Evolutionary conservation across 345 rosid species (phyloP).

Genomic region (Ceriops decandra): DNA sequence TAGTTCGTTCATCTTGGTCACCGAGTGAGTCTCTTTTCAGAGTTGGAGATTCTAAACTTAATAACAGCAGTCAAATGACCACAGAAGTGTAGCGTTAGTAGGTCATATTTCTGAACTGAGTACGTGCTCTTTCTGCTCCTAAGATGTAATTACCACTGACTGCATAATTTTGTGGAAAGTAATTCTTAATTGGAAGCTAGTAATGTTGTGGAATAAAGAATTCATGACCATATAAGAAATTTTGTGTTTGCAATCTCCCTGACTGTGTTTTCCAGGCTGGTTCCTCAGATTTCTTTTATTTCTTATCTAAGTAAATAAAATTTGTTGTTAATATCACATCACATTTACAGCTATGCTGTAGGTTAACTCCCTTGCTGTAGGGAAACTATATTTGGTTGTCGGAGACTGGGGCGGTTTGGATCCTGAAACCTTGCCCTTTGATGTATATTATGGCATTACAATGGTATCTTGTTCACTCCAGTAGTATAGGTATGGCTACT

Average conservation of each 20-base stretch:
- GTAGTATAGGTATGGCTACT: constrained; percentile 20
- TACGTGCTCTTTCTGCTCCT: no score
- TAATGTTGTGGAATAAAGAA: constrained; percentile 49
- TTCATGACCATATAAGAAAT: constrained; percentile 71
- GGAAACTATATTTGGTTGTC: constrained; percentile 84
- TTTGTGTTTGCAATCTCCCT: constrained; percentile 84
- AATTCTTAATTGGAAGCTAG: no score
- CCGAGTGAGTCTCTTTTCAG: no score
- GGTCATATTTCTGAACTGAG: no score
- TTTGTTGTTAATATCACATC: not conserved
- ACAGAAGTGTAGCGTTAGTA: no score
- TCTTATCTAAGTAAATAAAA: not conserved
- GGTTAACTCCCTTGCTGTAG: constrained; percentile 88
- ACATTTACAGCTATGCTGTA: constrained; percentile 19
- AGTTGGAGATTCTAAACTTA: no score
- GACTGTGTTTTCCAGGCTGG: constrained; percentile 82
- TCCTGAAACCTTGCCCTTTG: constrained; percentile 81
- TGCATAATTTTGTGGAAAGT: constrained; percentile 27
- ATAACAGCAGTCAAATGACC: no score
- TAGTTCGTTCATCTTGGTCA: no score
- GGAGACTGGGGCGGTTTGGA: constrained; percentile 91
- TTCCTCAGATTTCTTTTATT: constrained; percentile 8
- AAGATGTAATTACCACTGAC: not conserved
- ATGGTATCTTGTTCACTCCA: constrained; percentile 74
- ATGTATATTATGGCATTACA: constrained; percentile 93